phyloP scores from a whole-genome alignment of 768 basidiomycete species.

The Boletus bicolor region DNA sequence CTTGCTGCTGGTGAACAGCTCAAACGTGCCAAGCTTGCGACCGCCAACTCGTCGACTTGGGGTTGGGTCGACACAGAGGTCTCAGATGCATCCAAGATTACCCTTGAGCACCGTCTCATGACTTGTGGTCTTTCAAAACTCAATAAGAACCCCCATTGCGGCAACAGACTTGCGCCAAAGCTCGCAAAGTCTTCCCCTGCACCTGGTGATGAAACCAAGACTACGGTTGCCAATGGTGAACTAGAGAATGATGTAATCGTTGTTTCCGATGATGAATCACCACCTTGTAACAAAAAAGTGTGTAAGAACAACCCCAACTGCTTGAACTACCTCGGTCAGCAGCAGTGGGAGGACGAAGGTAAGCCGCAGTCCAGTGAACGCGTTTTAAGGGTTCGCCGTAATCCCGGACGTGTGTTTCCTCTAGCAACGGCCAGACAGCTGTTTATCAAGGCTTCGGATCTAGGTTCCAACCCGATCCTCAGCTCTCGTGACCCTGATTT shows the following conservation, averaged over 20 bases:
- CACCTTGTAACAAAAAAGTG: conserved; percentile 52
- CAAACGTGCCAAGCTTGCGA: conserved; percentile 53
- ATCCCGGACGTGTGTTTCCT: conserved; percentile 14
- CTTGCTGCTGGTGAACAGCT: conserved; percentile 60
- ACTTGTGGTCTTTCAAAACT: conserved; percentile 64
- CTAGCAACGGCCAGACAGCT: conserved; percentile 48
- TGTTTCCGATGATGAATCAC: conserved; percentile 63
- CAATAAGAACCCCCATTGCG: conserved; percentile 52
- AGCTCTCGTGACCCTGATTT: conserved; percentile 47
- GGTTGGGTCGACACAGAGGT: conserved; percentile 77
- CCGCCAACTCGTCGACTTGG: conserved; percentile 56
- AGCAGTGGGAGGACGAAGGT: conserved; percentile 78
- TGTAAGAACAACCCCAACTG: conserved; percentile 84
- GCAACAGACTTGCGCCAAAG: conserved; percentile 47
- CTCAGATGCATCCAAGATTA: conserved; percentile 53
- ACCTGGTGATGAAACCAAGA: conserved; percentile 9
- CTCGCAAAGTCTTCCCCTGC: conserved; percentile 16
- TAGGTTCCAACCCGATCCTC: conserved; percentile 55
- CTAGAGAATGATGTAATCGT: conserved; percentile 62
- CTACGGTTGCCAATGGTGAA: conserved; percentile 37
- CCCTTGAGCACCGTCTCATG: conserved; percentile 58
- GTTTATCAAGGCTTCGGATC: conserved; percentile 50
- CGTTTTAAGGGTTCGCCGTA: conserved; percentile 2
- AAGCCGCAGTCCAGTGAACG: conserved; percentile 12
- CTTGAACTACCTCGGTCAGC: conserved; percentile 83